Evolutionary conservation across 2,329 filamentous ascomycete species (phyloP), one percentile per base, ranked within the genome.

Genomic region (Trichoderma endophyticum): DNA sequence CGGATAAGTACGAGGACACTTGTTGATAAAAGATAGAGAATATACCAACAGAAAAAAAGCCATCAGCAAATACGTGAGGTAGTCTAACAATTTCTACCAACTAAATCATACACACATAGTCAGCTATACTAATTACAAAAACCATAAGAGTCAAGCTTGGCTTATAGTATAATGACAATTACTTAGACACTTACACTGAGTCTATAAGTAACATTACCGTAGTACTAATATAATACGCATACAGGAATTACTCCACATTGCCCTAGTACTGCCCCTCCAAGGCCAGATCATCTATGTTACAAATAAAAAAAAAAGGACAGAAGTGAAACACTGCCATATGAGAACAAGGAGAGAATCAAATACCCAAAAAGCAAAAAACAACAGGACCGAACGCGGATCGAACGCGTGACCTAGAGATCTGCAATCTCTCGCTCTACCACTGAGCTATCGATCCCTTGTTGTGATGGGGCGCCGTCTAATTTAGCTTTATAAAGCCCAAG

Each of bases 341-440:
- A 32, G 11, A 61, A 61, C 18, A 5, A 63, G 15, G 24, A 64
- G 9, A 6, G 34, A 14, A 39, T 30, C 24, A 65, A 21, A 32
- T 24, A 0, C 3, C 1, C 28, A 66, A 65, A n/a, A 36, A 36
- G 12, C 3, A 24, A 54, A 36, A 56, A 64, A 30, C 6, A 43
- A 43, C 21, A 66, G 63, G 63, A 66, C 63, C 63, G 63, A 66
- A 32, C 63, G 63, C 30, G 63, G 63, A 66, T 66, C 48, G 63
- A 66, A 66, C 63, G 30, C 63, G 63, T 32, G 63, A 66, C 63
- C 63, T 66, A 66, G 63, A 66, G 63, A 66, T 66, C 63, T 66
- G 63, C 63, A 66, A 66, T 66, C 63, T 66, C 63, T 66, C 63
- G 63, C 63, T 66, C 63, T 66, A 66, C 63, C 63, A 66, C 63